A percentile compares a stretch with the other conserved stretches of the same genome.
phyloP scores from a whole-genome alignment of 345 rosid genomes.

The Crucihimalaya himalaica region DNA sequence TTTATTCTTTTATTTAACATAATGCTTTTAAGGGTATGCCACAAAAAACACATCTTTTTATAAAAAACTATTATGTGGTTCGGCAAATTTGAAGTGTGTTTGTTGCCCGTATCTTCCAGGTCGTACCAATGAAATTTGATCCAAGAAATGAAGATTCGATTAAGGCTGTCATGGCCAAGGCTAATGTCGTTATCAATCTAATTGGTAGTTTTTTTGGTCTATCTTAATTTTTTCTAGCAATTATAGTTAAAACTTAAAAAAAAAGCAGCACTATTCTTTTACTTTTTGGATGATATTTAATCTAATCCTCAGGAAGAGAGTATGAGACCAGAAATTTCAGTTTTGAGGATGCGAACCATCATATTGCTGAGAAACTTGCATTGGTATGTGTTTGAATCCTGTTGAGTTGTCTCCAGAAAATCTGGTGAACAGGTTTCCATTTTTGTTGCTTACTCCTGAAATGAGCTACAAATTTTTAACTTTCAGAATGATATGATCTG shows the following conservation, averaged over 20 bases:
- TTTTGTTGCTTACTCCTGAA: not conserved
- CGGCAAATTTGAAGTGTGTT: not conserved
- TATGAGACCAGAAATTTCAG: constrained; percentile 92
- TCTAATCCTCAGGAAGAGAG: constrained; percentile 70
- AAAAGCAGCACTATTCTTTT: not conserved
- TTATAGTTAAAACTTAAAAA: not conserved
- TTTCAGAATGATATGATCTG: not conserved
- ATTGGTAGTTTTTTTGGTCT: constrained; percentile 56
- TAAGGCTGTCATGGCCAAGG: constrained; percentile 99
- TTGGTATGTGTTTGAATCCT: constrained; percentile 50
- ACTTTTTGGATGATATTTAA: constrained; percentile 13
- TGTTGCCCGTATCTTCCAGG: constrained; percentile 49
- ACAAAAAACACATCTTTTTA: not conserved
- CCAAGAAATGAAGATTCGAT: constrained; percentile 91
- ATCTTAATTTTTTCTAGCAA: not conserved
- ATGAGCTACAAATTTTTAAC: constrained; percentile 8
- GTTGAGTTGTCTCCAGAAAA: not conserved
- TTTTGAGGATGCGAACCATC: constrained; percentile 91
- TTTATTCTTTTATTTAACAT: constrained; percentile 8
- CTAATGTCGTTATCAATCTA: constrained; percentile 95
- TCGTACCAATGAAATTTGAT: constrained; percentile 89
- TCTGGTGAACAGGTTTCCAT: constrained; percentile 15
- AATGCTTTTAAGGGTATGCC: not conserved
- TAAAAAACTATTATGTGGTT: not conserved
- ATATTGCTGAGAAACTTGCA: constrained; percentile 83